phyloP scores from a whole-genome alignment of 2,329 filamentous ascomycete species.

The Chalaropsis ovoidea region DNA sequence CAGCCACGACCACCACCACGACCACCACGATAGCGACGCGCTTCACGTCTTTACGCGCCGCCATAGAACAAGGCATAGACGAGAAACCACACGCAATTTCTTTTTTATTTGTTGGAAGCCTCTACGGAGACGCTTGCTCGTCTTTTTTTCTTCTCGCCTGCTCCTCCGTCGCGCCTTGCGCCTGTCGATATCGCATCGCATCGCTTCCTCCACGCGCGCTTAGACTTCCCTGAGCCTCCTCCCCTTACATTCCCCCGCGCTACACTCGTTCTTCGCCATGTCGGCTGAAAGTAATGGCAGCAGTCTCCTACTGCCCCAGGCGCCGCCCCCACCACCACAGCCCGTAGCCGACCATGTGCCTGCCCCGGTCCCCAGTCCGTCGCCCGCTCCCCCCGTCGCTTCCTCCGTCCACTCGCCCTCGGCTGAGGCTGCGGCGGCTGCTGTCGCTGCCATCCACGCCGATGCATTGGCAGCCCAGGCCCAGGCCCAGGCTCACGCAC shows the following conservation, averaged over 20 bases:
- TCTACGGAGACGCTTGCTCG: neutral
- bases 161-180: conserved; percentile 20
- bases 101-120: neutral
- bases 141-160: neutral
- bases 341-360: neutral
- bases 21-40: neutral
- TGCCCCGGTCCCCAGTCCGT: neutral
- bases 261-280: conserved; percentile 35
- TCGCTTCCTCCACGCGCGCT: conserved; percentile 13
- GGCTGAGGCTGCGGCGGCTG: conserved; percentile 22
- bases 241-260: too few relatives aligned
- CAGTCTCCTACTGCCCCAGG: conserved; percentile 30
- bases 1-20: neutral
- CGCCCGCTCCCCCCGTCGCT: conserved; percentile 31
- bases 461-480: conserved; percentile 35
- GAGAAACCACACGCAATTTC: neutral
- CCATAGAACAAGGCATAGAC: neutral
- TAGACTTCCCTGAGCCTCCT: neutral
- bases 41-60: neutral
- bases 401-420: conserved; percentile 30
- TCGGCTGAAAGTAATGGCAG: conserved; percentile 37
- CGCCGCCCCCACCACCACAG: conserved; percentile 43
- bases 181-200: conserved; percentile 13
- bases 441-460: conserved; percentile 32
- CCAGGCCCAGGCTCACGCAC: conserved; percentile 24